phyloP scores from a whole-genome alignment of 257 asterid species.

The Verbascum thapsus region DNA sequence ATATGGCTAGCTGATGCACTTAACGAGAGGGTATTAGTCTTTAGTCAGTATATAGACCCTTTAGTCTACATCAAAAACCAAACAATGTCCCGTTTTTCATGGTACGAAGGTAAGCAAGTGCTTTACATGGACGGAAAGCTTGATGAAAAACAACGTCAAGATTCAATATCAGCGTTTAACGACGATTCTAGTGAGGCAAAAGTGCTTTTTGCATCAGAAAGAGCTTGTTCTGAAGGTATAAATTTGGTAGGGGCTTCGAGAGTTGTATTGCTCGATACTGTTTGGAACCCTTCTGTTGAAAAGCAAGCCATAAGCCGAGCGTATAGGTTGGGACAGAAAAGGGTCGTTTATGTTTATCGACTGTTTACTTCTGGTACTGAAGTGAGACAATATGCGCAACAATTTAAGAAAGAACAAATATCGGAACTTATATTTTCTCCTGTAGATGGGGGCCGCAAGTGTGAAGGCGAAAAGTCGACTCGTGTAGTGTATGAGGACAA shows the following conservation, averaged over 20 bases:
- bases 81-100: constrained; percentile 30
- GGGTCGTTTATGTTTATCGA: constrained; percentile 51
- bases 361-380: constrained; percentile 53
- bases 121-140: constrained; percentile 56
- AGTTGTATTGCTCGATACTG: constrained; percentile 53
- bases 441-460: constrained; percentile 5
- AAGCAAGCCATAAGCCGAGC: constrained; percentile 67
- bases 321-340: constrained; percentile 58
- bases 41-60: constrained; percentile 53
- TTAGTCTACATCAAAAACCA: constrained; percentile 41
- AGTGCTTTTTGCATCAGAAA: constrained; percentile 58
- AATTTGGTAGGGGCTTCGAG: constrained; percentile 61
- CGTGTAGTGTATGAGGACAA: constrained; percentile 26
- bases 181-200: constrained; percentile 46
- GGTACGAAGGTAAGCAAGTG: constrained; percentile 50
- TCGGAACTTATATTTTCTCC: constrained; percentile 50
- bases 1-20: constrained; percentile 42
- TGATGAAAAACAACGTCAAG: constrained; percentile 42
- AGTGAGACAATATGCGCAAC: constrained; percentile 36
- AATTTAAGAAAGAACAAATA: constrained; percentile 44
- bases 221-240: constrained; percentile 67
- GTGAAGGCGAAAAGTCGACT: background rate
- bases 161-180: constrained; percentile 45
- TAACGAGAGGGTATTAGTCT: constrained; percentile 63
- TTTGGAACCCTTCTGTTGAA: constrained; percentile 73